Base-by-base conservation (phyloP, 202 grass and related monocot species). In the Cymbopogon flexuosus region DNA sequence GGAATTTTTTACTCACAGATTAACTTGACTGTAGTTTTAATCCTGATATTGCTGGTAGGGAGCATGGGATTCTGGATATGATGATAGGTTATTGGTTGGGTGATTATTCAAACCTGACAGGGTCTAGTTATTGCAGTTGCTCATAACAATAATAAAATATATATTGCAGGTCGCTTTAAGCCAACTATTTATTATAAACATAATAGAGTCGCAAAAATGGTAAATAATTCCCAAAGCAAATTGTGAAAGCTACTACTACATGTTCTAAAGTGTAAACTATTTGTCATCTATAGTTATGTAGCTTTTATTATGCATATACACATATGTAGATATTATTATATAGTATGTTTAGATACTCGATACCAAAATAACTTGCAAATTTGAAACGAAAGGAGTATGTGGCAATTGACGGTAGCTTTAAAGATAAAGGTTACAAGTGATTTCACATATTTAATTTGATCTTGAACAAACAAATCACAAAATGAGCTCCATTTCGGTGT, bases 61-160 rank as follows among this genome's bases (percentile, higher is more conserved):
- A 65, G 61, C 74, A 47, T 78, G 68, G 42, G 76, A 70, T 88
- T 79, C 86, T 42, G 71, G 64, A 81, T 77, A 71, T 75, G 78
- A 77, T 85, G 46, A 56, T 80, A 64, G 77, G 71, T 71, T 84
- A 57, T 66, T 65, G 65, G 63, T 71, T 75, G 65, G 47, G 27
- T 47, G 64, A 70, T 76, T 39, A 75, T 69, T 80, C 57, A 46
- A 76, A 71, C 39, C 41, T 15, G n/a, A 2, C 27, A 31, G 12
- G 10, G 29, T 73, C 72, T 72, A 40, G 71, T 39, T 71, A 80
- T 40, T 40, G 39, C 81, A 39, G 11, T n/a, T 64, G 10, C 42
- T 81, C 18, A n/a, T 42, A 34, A 76, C 43, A 64, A 54, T 5
- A 22, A 65, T 10, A 23, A 43, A 73, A 56, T 57, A 33, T 57